These are phyloP conservation scores for Arthrinium puccinioides DNA, from an alignment of 2,329 filamentous ascomycete genomes.

Conservation along the genomic window DNA sequence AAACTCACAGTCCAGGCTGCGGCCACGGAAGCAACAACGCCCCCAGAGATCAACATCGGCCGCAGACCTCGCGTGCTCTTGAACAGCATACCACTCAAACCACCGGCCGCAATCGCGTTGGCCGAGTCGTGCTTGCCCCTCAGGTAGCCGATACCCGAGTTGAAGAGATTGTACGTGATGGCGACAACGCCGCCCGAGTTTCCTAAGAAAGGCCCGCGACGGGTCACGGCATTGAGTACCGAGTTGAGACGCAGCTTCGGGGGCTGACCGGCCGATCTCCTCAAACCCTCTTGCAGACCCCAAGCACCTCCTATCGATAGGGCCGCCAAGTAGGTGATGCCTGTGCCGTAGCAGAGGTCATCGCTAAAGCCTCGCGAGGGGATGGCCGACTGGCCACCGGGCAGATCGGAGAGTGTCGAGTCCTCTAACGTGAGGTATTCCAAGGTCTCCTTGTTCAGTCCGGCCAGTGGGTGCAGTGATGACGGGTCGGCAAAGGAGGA, in stretches of 20 bases:
- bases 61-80: slow-evolving; percentile 87
- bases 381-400: slow-evolving; percentile 78
- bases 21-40: slow-evolving; percentile 78
- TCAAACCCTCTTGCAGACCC: slow-evolving; percentile 85
- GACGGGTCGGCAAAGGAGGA: slow-evolving; percentile 78
- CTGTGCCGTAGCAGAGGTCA: slow-evolving; percentile 95
- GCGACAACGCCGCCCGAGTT: slow-evolving; percentile 95
- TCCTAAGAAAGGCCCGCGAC: slow-evolving; percentile 87
- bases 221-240: slow-evolving; percentile 87
- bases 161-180: slow-evolving; percentile 91
- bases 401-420: slow-evolving; percentile 76
- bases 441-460: slow-evolving; percentile 84
- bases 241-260: slow-evolving; percentile 92
- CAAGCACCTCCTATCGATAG: slow-evolving; percentile 81
- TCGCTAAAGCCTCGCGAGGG: slow-evolving; percentile 97
- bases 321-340: slow-evolving; percentile 86
- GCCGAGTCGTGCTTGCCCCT: slow-evolving; percentile 82
- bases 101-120: slow-evolving; percentile 83
- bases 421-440: slow-evolving; percentile 96
- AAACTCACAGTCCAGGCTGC: slow-evolving; percentile 81
- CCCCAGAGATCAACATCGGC: slow-evolving; percentile 92
- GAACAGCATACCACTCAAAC: slow-evolving; percentile 86
- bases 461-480: slow-evolving; percentile 85
- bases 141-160: slow-evolving; percentile 72
- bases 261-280: slow-evolving; percentile 66